phyloP scores from a whole-genome alignment of 305 asterid species.

The Petunia hybrid region DNA sequence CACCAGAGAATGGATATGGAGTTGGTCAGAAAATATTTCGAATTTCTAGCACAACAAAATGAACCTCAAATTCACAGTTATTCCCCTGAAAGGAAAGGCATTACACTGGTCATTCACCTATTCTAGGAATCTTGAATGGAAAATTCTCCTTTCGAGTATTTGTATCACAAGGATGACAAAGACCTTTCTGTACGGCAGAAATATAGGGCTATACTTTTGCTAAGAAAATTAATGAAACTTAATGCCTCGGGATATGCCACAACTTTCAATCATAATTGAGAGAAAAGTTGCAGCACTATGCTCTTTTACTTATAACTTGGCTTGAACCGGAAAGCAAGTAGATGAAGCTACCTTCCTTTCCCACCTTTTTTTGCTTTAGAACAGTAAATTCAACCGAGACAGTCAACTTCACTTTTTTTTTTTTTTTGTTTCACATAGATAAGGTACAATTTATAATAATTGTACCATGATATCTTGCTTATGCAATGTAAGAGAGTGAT shows the following conservation, averaged over 20 bases:
- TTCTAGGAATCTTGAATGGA: not conserved
- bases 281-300: not conserved
- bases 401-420: not conserved
- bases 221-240: conserved; percentile 19
- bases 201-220: not conserved
- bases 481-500: conserved; percentile 31
- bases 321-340: not conserved
- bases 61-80: not conserved
- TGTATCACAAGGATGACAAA: conserved; percentile 7
- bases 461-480: not conserved
- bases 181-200: not conserved
- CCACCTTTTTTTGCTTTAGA: not conserved
- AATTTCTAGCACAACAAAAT: not conserved
- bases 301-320: conserved; percentile 20
- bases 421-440: not conserved
- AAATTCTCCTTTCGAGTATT: not conserved
- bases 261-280: conserved; percentile 10
- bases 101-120: not conserved
- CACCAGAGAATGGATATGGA: conserved; percentile 16
- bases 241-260: not conserved
- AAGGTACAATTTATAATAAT: not conserved
- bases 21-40: conserved; percentile 19
- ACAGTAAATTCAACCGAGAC: conserved; percentile 1
- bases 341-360: not conserved
- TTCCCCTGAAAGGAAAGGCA: not conserved